These are phyloP conservation scores for Tetraselmis striata DNA, from an alignment of 139 green algal species.

Conservation along the genomic window DNA sequence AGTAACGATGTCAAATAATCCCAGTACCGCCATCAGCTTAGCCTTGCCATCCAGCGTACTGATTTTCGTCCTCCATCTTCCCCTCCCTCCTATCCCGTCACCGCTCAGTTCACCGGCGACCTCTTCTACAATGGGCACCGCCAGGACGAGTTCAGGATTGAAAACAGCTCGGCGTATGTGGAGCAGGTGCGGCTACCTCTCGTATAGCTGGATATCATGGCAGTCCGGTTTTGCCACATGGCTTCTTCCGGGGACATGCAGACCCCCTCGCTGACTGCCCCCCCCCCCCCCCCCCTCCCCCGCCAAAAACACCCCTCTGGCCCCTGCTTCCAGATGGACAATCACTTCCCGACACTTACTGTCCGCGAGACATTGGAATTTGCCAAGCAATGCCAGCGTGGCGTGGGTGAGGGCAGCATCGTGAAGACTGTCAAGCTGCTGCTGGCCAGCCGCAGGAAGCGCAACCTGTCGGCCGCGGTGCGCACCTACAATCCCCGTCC, in stretches of 20 bases:
- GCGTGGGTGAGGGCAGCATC: slow-evolving; percentile 5
- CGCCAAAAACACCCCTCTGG: too few relatives aligned
- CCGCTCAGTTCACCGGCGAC: slow-evolving; percentile 26
- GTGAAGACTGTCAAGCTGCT: slow-evolving; percentile 19
- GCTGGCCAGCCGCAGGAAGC: not conserved
- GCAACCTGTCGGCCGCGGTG: not conserved
- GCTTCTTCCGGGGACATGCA: too few relatives aligned
- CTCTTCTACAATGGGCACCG: slow-evolving; percentile 63
- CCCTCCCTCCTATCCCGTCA: too few relatives aligned
- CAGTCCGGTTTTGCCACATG: too few relatives aligned
- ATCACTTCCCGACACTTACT: slow-evolving; percentile 62
- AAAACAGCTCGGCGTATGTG: slow-evolving; percentile 47
- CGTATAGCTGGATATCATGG: too few relatives aligned
- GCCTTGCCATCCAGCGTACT: too few relatives aligned
- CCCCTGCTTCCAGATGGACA: slow-evolving; percentile 35
- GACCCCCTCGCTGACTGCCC: too few relatives aligned
- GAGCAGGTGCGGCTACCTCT: slow-evolving; percentile 49
- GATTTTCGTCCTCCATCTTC: too few relatives aligned
- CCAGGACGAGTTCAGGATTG: slow-evolving; percentile 49
- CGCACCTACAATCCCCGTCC: too few relatives aligned
- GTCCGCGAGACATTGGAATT: slow-evolving; percentile 74
- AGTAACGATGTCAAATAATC: too few relatives aligned
- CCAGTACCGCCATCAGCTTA: too few relatives aligned
- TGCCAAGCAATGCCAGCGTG: slow-evolving; percentile 42
- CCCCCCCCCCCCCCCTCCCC: too few relatives aligned